Evolutionary conservation across 495 filamentous ascomycete species (phyloP).

Genomic region (Xylaria longipes): DNA sequence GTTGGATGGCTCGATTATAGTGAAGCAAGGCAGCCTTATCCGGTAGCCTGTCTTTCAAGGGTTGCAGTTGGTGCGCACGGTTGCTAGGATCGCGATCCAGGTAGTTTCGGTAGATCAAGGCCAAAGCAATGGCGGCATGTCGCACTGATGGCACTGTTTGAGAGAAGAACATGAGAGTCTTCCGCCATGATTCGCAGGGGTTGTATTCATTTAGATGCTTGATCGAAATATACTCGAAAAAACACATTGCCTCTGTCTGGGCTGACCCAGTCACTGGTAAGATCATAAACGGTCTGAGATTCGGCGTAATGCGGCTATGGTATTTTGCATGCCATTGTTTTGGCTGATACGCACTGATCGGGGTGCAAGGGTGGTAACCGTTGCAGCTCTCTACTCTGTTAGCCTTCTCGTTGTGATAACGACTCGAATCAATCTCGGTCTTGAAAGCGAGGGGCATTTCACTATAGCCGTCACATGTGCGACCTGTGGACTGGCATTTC

Average conservation of each 20-base stretch:
- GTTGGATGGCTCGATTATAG: conserved; percentile 33
- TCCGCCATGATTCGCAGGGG: conserved; percentile 38
- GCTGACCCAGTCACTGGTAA: conserved; percentile 29
- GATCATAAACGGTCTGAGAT: conserved; percentile 26
- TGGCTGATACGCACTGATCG: conserved; percentile 13
- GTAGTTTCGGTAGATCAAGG: conserved; percentile 36
- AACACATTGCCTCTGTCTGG: conserved; percentile 38
- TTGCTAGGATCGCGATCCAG: neutral
- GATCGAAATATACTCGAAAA: conserved; percentile 41
- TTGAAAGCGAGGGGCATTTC: neutral
- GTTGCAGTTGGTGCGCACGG: neutral
- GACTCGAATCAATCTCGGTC: conserved; percentile 2
- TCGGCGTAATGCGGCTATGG: conserved; percentile 2
- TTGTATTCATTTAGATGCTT: conserved; percentile 42
- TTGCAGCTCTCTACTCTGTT: neutral
- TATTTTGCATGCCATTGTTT: conserved; percentile 6
- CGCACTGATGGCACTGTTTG: conserved; percentile 44
- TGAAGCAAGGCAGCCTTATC: conserved; percentile 23
- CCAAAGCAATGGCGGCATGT: conserved; percentile 42
- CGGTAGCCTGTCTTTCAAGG: conserved; percentile 12
- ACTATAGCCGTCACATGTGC: conserved; percentile 31
- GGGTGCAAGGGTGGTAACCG: neutral
- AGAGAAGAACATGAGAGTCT: conserved; percentile 42
- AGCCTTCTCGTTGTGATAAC: neutral
- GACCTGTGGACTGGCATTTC: conserved; percentile 34